Conservation (phyloP, 192 early-diverging fungal species). For the Geosiphon pyriformis region DNA sequence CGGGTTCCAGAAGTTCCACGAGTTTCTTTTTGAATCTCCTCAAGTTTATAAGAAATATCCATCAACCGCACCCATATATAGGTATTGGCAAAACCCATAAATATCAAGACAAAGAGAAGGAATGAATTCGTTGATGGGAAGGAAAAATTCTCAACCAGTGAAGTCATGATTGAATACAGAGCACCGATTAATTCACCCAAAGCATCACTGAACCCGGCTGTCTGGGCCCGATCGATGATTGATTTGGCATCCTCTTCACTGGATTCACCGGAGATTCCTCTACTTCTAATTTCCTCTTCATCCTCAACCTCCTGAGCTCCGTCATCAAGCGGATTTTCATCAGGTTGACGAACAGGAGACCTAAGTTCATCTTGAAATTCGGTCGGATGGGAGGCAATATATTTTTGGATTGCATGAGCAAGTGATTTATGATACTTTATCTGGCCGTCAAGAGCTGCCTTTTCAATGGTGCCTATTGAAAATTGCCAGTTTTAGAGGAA, state of each 20-base stretch:
- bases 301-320: neutral
- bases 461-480: constrained; percentile 45
- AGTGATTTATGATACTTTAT: constrained; percentile 39
- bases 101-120: neutral
- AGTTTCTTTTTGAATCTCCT: neutral
- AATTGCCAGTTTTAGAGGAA: neutral
- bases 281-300: neutral
- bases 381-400: constrained; percentile 38
- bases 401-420: constrained; percentile 30
- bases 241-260: neutral
- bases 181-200: neutral
- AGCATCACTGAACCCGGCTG: neutral
- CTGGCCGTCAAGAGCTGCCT: constrained; percentile 44
- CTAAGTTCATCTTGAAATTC: constrained; percentile 29
- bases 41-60: constrained; percentile 6
- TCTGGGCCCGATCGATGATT: neutral
- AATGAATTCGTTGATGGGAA: constrained; percentile 3
- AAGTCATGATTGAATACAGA: neutral
- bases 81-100: constrained; percentile 1
- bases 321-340: no score
- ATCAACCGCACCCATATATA: constrained; percentile 5
- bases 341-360: constrained; percentile 2
- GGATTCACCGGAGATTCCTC: neutral
- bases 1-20: no score
- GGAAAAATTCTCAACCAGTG: neutral